Base-by-base conservation (phyloP, 2,329 filamentous ascomycete species). In the Paecilomyces sp. region DNA sequence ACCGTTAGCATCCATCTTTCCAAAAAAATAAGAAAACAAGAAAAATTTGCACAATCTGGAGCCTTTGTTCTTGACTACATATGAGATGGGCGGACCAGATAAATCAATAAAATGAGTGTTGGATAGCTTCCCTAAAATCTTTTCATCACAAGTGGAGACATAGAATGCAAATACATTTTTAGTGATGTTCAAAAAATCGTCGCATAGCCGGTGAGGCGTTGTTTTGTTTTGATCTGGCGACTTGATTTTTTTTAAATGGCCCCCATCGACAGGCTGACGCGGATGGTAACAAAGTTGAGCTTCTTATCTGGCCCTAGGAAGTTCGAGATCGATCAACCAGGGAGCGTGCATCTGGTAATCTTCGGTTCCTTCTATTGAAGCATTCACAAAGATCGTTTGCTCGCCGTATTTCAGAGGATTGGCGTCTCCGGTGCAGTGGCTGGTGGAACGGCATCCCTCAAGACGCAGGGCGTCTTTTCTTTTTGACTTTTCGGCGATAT, bases 321-420 rank as follows among this genome's bases (percentile, higher is more conserved):
- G 41, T 18, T 47, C 41, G 9, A 47, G 41, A 18, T 47, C 41
- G n/a, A 47, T 18, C 15, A 47, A 22, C 41, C 41, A 47, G 5
- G 41, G 41, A 6, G 9, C 41, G n/a, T 47, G 41, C 41, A 47
- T 47, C 2, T 6, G 41, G 22, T 47, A 47, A 47, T 47, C 41
- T 47, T 47, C 41, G 5, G 41, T 66, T 3, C 80, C 75, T 71
- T 83, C 74, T 28, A 86, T 80, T 0, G 85, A 75, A 1, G 83
- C 84, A 67, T 87, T 88, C 9, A 88, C 74, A 65, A 87, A 85
- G 6, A 87, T 67, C 0, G 84, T 87, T 63, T 85, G 77, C 51
- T 73, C 68, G 0, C 80, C 80, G 9, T 7, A 53, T 56, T 31
- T 70, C 54, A 80, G n/a, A 1, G 64, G 66, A 25, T 67, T 62